A percentile compares a stretch with the other conserved stretches of the same genome.
phyloP scores from a whole-genome alignment of 2,329 filamentous ascomycete species.

The Cladosporium cucumerinum region DNA sequence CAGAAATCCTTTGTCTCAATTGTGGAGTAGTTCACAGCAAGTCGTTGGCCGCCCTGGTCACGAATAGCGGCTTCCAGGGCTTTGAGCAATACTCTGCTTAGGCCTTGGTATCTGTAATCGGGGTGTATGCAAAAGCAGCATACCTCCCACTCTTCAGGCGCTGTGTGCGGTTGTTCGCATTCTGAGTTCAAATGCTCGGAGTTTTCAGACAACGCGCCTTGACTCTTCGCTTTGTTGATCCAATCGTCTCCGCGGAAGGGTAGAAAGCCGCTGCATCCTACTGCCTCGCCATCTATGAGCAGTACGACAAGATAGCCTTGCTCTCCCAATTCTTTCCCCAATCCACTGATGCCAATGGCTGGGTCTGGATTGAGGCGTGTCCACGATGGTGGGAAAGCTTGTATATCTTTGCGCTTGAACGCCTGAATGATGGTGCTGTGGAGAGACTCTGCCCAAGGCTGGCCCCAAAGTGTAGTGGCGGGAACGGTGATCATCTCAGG shows the following conservation, averaged over 20 bases:
- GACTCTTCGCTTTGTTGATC: conserved; percentile 19
- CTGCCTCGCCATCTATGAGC: conserved; percentile 17
- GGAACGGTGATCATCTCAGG: conserved; percentile 19
- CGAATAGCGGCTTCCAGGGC: conserved; percentile 17
- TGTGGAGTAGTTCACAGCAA: conserved; percentile 23
- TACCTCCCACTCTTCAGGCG: conserved; percentile 22
- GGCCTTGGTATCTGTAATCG: conserved; percentile 18
- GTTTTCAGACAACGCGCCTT: not conserved
- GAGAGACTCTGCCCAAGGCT: conserved; percentile 24
- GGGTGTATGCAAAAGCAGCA: conserved; percentile 29
- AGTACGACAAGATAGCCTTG: conserved; percentile 22
- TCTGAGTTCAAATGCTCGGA: not conserved
- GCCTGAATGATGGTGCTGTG: conserved; percentile 23
- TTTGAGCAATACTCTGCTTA: conserved; percentile 20
- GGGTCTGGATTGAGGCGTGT: conserved; percentile 23
- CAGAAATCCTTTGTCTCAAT: conserved; percentile 27
- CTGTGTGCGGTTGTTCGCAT: not conserved
- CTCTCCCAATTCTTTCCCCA: conserved; percentile 23
- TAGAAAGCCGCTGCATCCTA: conserved; percentile 24
- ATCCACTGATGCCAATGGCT: conserved; percentile 17
- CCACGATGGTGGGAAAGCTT: conserved; percentile 26
- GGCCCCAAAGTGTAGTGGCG: conserved; percentile 15
- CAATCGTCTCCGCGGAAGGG: conserved; percentile 26
- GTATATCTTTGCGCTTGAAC: conserved; percentile 22
- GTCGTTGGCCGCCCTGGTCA: conserved; percentile 20